These are phyloP conservation scores for Rhinocladiella mackenziei DNA, from an alignment of 2,329 filamentous ascomycete genomes.

Conservation along the genomic window DNA sequence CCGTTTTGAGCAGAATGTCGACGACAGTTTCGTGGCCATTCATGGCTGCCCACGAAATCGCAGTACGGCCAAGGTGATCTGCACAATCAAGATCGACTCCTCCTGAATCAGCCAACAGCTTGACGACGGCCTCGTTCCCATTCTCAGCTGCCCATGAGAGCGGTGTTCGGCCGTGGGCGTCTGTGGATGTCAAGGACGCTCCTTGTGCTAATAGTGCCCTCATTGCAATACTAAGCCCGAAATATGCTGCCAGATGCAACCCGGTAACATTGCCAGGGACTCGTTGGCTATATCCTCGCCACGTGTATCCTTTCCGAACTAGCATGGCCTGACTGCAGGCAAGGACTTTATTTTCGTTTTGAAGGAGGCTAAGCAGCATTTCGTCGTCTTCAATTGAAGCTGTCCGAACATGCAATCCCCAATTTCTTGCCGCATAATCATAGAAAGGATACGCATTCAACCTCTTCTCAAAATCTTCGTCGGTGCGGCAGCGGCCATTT, in stretches of 20 bases:
- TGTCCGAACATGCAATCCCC: background rate
- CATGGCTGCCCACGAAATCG: constrained; percentile 2
- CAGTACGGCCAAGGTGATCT: constrained; percentile 2
- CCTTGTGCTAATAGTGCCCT: background rate
- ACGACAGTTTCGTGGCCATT: constrained; percentile 13
- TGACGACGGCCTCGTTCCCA: background rate
- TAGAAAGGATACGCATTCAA: background rate
- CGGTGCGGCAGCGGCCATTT: background rate
- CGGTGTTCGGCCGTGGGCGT: background rate
- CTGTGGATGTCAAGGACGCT: background rate
- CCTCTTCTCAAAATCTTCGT: background rate
- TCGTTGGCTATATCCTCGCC: background rate
- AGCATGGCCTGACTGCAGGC: no score
- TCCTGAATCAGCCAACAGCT: background rate
- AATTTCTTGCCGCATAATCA: background rate
- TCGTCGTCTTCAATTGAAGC: no score
- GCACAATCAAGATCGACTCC: background rate
- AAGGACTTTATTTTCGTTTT: no score
- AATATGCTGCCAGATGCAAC: background rate
- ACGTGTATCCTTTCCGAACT: no score
- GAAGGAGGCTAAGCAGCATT: no score
- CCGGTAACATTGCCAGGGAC: background rate
- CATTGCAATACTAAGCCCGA: background rate
- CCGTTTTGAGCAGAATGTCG: constrained; percentile 9
- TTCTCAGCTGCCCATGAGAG: background rate